phyloP scores from a whole-genome alignment of 257 asterid species.

The Petrea volubilis region DNA sequence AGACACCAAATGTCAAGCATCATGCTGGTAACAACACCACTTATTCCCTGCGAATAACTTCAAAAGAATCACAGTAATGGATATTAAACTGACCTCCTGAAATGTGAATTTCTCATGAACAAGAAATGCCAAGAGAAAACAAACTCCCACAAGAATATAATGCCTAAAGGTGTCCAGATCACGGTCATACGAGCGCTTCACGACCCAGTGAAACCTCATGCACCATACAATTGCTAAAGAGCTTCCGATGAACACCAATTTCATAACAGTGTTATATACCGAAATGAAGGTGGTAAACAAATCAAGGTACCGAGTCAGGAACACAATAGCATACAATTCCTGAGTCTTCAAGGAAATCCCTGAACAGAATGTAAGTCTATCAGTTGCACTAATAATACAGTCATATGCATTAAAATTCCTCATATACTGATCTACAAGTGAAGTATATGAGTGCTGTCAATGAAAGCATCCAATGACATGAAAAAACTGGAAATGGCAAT shows the following conservation, averaged over 20 bases:
- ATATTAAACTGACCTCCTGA: slow-evolving; percentile 66
- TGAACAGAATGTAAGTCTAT: slow-evolving; percentile 32
- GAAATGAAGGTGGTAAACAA: slow-evolving; percentile 82
- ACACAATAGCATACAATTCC: slow-evolving; percentile 82
- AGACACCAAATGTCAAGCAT: slow-evolving; percentile 15
- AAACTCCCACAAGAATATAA: slow-evolving; percentile 53
- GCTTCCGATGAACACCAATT: slow-evolving; percentile 84
- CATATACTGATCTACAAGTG: neutral
- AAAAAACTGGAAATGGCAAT: neutral
- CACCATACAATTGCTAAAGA: slow-evolving; percentile 88
- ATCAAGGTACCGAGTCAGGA: slow-evolving; percentile 88
- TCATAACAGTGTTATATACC: slow-evolving; percentile 80
- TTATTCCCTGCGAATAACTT: neutral
- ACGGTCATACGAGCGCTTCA: slow-evolving; percentile 84
- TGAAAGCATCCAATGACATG: too few relatives aligned
- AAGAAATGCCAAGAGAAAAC: slow-evolving; percentile 63
- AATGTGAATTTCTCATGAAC: slow-evolving; percentile 73
- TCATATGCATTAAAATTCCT: neutral
- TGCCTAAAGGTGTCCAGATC: slow-evolving; percentile 86
- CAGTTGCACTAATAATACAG: slow-evolving; percentile 11
- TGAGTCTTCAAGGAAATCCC: slow-evolving; percentile 96
- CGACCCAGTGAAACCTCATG: slow-evolving; percentile 71
- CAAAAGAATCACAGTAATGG: slow-evolving; percentile 12
- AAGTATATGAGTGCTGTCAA: too few relatives aligned
- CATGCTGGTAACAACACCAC: slow-evolving; percentile 5